Evolutionary conservation across 2,329 filamentous ascomycete genomes (phyloP).

Genomic region (Grosmannia huntii): DNA sequence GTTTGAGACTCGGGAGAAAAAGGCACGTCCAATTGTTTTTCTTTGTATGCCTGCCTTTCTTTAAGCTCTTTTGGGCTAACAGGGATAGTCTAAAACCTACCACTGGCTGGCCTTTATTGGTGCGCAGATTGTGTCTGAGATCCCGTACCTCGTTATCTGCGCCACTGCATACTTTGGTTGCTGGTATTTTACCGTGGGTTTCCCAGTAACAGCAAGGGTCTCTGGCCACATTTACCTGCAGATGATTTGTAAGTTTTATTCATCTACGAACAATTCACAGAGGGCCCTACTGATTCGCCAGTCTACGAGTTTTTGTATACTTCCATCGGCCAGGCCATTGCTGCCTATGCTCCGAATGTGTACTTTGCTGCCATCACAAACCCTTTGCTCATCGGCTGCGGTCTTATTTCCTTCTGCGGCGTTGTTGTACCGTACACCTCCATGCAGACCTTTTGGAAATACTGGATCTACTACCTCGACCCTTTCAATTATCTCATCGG

Average conservation of each 20-base stretch:
- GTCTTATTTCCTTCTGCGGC: conserved; percentile 58
- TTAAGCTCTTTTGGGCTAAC: neutral
- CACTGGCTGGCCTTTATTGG: conserved; percentile 57
- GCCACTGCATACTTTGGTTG: conserved; percentile 50
- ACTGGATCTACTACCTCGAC: conserved; percentile 51
- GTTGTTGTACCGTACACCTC: conserved; percentile 55
- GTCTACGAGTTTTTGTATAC: conserved; percentile 48
- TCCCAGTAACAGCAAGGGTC: conserved; percentile 38
- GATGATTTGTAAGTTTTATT: conserved; percentile 29
- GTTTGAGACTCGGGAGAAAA: conserved; percentile 59
- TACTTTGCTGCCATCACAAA: conserved; percentile 47
- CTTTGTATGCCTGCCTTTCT: neutral
- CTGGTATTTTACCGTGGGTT: conserved; percentile 17
- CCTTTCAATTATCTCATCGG: conserved; percentile 51
- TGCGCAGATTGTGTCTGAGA: conserved; percentile 53
- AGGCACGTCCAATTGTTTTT: conserved; percentile 16
- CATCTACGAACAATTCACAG: no score
- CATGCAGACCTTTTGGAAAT: conserved; percentile 54
- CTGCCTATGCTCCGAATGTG: conserved; percentile 48
- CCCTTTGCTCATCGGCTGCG: conserved; percentile 38
- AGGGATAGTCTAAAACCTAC: conserved; percentile 44
- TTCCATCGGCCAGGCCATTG: conserved; percentile 49
- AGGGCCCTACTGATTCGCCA: neutral
- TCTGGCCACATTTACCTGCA: conserved; percentile 21
- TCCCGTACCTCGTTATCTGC: conserved; percentile 45